Base-by-base conservation (phyloP, 73 alveolate species). In the Tetrahymena malaccensis region DNA sequence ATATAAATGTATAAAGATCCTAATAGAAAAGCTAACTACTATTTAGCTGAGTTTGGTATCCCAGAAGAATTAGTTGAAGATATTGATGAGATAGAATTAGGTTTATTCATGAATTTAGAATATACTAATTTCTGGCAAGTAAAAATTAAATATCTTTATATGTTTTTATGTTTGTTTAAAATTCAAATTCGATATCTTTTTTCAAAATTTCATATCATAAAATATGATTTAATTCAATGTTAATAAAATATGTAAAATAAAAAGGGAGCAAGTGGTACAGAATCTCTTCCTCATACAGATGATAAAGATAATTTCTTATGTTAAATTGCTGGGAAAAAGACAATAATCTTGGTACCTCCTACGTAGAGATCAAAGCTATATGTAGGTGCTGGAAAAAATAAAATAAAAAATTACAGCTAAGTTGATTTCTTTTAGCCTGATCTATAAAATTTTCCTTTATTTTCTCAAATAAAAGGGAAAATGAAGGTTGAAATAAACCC, bases 251-350 rank as follows among this genome's bases (percentile, higher is more conserved):
- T 37, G 43, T 93, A 16, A 2, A 35, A 13, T 19, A 1, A 0
- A 85, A 95, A 97, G 98, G 97, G 96, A 25, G 98, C 97, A 27
- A 84, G 57, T 15, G 96, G 96, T 10, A 96, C 98, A 0, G 97
- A 95, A 40, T 33, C 96, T 19, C 89, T 95, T 12, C 98, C 98
- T 31, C 98, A 96, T 85, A 95, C 97, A 9, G 98, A 96, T 70
- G 94, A 94, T n/a, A 84, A 89, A 35, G 98, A 96, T 22, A 96
- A 96, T 93, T 27, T 96, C 43, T 43, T 96, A 93, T 96, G 98
- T 94, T 95, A 95, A 55, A 83, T 95, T n/a, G 34, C 89, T 22
- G 98, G 98, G 55, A 33, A 85, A 31, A 96, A 96, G 55, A 93
- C 93, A 35, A 57, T 96, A 55, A 93, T 96, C 0, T 56, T 96